Base-by-base conservation (phyloP, 257 asterid species). In the Gardenia jasminoides region DNA sequence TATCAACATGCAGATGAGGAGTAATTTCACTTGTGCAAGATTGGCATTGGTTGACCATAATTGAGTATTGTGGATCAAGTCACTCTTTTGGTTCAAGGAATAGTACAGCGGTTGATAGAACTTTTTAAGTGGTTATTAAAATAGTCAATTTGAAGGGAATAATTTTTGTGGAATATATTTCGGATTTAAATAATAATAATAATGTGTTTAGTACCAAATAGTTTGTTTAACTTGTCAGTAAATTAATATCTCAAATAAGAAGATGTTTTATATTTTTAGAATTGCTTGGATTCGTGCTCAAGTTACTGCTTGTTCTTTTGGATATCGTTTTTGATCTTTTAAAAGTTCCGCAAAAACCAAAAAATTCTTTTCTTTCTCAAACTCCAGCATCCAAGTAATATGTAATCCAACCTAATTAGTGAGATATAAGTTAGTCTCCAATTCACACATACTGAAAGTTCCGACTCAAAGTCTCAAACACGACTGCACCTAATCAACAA, bases 161-260 rank as follows among this genome's bases (percentile, higher is more conserved):
- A 26, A 44, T 19, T 46, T 46, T 52, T 20, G 10, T 13, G 66
- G 33, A 50, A 67, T 47, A 66, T 47, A 19, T 48, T 33, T 13
- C 20, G 39, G 15, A 46, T 54, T 54, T 68, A 16, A 52, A 19
- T 36, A 52, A 28, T 52, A 52, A 19, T 36, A 52, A 28, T 52
- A 68, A 50, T 46, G 22, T 43, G 82, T 59, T 30, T 56, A 70
- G 58, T 78, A 72, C 15, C 75, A 0, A 30, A 26, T 43, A 5
- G 68, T 31, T 77, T 77, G 72, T n/a, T 67, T 36, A 26, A 52
- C 80, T 69, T 47, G 73, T 44, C 26, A 26, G 7, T 9, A 5
- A 62, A 30, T 46, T 36, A 62, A 76, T 30, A 62, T 65, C 65
- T 10, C 33, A 54, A 15, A 16, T 2, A 2, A 12, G 26, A 67